These are phyloP conservation scores for Saturnispora bothae DNA, from an alignment of 805 yeast genomes.

Conservation along the genomic window DNA sequence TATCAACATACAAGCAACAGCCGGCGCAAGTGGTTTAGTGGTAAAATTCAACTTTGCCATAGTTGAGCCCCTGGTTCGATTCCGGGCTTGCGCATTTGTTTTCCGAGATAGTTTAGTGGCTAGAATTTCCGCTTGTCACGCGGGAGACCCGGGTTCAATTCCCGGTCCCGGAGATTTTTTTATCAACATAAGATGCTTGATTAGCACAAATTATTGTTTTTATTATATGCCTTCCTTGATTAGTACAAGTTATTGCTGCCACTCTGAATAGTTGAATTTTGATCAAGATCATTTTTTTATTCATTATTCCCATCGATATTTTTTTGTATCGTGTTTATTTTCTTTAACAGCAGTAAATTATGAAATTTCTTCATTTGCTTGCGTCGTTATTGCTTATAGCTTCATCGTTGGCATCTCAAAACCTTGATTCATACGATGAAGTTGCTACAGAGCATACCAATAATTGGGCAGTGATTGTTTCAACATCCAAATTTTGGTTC, in stretches of 20 bases:
- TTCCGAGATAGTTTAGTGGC: slow-evolving; percentile 33
- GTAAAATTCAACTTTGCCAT: slow-evolving; percentile 23
- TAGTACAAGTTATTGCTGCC: too few relatives aligned
- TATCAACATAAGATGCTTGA: background rate
- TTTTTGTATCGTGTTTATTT: background rate
- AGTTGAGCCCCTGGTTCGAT: slow-evolving; percentile 24
- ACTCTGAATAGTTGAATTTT: too few relatives aligned
- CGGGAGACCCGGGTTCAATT: slow-evolving; percentile 35
- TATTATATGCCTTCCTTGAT: too few relatives aligned
- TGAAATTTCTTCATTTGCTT: background rate
- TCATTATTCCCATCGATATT: too few relatives aligned
- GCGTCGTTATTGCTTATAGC: background rate
- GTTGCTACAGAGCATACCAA: slow-evolving; percentile 36
- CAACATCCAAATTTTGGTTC: slow-evolving; percentile 97
- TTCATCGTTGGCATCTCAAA: background rate
- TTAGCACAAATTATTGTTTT: background rate
- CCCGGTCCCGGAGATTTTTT: slow-evolving; percentile 30
- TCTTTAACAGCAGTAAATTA: background rate
- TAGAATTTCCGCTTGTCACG: slow-evolving; percentile 35
- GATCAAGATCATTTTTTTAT: too few relatives aligned
- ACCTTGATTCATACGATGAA: background rate
- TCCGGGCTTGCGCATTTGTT: slow-evolving; percentile 20
- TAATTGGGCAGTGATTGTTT: slow-evolving; percentile 82
- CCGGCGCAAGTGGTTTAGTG: slow-evolving; percentile 22
- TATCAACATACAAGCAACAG: too few relatives aligned